These are phyloP conservation scores for Salmacisia buchloeana DNA, from an alignment of 1,284 basidiomycete species.

Conservation along the genomic window DNA sequence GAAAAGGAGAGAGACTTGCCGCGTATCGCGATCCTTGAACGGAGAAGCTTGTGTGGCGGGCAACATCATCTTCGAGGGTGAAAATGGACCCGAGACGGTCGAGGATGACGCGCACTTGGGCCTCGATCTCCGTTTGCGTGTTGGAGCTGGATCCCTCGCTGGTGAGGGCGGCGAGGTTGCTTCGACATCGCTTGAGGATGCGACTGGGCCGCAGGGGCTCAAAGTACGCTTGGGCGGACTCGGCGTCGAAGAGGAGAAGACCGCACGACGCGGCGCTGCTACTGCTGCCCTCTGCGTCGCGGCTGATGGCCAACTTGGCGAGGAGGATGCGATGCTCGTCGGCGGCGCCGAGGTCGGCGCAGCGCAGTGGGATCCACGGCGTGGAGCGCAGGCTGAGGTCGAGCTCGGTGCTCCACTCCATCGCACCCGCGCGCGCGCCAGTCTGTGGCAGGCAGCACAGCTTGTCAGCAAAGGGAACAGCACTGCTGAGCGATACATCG, in stretches of 20 bases:
- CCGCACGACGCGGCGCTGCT: background rate
- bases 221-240: background rate
- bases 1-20: background rate
- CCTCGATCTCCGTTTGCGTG: background rate
- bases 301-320: background rate
- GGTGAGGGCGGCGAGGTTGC: background rate
- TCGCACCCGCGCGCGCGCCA: no score
- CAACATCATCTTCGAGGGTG: background rate
- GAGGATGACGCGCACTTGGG: background rate
- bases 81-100: background rate
- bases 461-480: no score
- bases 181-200: background rate
- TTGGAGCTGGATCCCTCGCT: background rate
- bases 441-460: no score
- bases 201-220: background rate
- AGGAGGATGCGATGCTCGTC: constrained; percentile 2
- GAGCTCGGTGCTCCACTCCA: constrained; percentile 6
- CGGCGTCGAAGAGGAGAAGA: constrained; percentile 2
- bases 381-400: background rate
- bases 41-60: background rate
- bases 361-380: background rate
- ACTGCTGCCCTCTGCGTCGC: background rate
- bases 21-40: background rate
- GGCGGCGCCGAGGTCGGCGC: background rate
- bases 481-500: no score